phyloP scores from a whole-genome alignment of 768 basidiomycete genomes.

The Naganishia vishniacii region DNA sequence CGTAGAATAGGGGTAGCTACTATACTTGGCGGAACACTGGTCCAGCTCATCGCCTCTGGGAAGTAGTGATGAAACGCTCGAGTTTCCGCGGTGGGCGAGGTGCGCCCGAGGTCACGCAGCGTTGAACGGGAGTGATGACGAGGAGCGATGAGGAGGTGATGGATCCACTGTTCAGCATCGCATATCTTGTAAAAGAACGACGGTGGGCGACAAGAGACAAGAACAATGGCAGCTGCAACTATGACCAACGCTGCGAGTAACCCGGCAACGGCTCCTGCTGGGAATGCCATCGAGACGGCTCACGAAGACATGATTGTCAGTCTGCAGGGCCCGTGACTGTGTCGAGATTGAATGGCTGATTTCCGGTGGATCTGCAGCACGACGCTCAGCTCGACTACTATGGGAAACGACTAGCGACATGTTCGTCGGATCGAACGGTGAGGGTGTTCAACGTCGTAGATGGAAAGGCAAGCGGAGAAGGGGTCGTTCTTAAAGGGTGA shows the following conservation, averaged over 20 bases:
- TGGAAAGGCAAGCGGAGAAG: conserved; percentile 57
- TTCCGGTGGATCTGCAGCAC: no score
- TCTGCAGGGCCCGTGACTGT: no score
- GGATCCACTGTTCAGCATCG: background rate
- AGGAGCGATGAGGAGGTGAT: background rate
- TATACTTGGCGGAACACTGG: no score
- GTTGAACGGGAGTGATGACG: conserved; percentile 17
- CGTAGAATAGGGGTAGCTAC: no score
- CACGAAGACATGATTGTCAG: conserved; percentile 99
- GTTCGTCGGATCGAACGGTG: conserved; percentile 90
- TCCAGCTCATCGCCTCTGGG: no score
- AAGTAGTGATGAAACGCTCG: no score
- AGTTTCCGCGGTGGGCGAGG: background rate
- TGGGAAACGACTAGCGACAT: conserved; percentile 91
- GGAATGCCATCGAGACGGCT: conserved; percentile 79
- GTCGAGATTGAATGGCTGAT: no score
- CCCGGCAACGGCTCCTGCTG: conserved; percentile 18
- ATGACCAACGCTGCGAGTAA: conserved; percentile 16
- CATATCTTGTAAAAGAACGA: no score
- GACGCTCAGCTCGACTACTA: conserved; percentile 98
- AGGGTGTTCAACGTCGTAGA: conserved; percentile 92
- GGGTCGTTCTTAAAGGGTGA: conserved; percentile 48
- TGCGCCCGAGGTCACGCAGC: background rate
- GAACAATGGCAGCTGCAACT: conserved; percentile 19
- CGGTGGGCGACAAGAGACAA: no score